Evolutionary conservation across 345 rosid species (phyloP).

Genomic region (Nephelium lappaceum): DNA sequence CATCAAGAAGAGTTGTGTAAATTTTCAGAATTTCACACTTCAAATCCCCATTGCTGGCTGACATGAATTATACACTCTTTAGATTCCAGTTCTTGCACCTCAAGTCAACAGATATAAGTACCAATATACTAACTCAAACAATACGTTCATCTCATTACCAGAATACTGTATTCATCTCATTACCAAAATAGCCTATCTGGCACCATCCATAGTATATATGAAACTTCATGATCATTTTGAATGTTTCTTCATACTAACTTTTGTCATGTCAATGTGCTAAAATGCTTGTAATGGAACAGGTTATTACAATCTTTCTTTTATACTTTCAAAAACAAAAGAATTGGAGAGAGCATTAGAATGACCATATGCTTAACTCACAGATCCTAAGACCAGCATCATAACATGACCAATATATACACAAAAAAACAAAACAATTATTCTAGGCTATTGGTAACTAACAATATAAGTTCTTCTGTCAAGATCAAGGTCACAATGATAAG

Average conservation of each 20-base stretch:
- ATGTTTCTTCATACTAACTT: not conserved
- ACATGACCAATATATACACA: not conserved
- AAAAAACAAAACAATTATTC: not conserved
- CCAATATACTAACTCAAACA: not conserved
- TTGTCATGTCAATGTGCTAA: not conserved
- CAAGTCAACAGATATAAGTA: not conserved
- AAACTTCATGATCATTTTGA: conserved; percentile 9
- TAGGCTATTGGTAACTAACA: not conserved
- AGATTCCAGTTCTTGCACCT: not conserved
- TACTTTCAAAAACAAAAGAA: conserved; percentile 12
- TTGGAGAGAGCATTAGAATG: not conserved
- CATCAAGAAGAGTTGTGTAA: not conserved
- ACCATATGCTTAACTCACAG: not conserved
- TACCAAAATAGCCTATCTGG: not conserved
- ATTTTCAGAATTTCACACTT: not conserved
- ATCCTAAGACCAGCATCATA: not conserved
- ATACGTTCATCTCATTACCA: not conserved
- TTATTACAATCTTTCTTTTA: conserved; percentile 5
- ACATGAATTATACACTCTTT: not conserved
- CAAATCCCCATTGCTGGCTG: not conserved
- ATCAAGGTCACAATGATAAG: not conserved
- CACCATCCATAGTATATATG: not conserved
- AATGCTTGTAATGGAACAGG: not conserved
- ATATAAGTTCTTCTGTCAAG: not conserved
- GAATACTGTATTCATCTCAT: conserved; percentile 3